Evolutionary conservation across 2,329 filamentous ascomycete genomes (phyloP).

Genomic region (Fusarium hostae): DNA sequence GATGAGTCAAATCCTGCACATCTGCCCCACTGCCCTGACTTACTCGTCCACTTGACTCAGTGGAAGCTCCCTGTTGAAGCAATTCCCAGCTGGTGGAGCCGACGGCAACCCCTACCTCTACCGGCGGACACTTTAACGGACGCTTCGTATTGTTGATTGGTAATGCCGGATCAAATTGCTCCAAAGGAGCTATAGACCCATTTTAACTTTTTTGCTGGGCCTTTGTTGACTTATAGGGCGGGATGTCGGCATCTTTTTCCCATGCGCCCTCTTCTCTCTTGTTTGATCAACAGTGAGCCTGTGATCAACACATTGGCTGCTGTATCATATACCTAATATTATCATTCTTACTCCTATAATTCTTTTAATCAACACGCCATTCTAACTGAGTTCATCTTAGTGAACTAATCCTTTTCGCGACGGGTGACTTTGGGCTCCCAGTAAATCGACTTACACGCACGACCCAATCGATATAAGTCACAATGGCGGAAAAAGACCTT

Average conservation of each 20-base stretch:
- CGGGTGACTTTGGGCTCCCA: slow-evolving; percentile 45
- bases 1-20: slow-evolving; percentile 18
- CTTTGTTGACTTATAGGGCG: slow-evolving; percentile 30
- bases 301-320: slow-evolving; percentile 3
- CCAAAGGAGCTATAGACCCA: slow-evolving; percentile 5
- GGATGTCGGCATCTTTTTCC: slow-evolving; percentile 28
- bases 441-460: slow-evolving; percentile 10
- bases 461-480: background rate
- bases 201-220: slow-evolving; percentile 18
- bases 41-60: background rate
- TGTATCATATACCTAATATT: slow-evolving; percentile 8
- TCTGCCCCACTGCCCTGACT: slow-evolving; percentile 13
- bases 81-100: slow-evolving; percentile 19
- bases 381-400: background rate
- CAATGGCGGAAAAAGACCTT: slow-evolving; percentile 46
- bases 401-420: slow-evolving; percentile 23
- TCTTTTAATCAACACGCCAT: background rate
- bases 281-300: slow-evolving; percentile 3
- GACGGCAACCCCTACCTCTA: background rate
- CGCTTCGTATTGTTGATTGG: slow-evolving; percentile 22
- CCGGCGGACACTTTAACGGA: slow-evolving; percentile 6
- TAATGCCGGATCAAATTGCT: slow-evolving; percentile 7
- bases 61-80: slow-evolving; percentile 7
- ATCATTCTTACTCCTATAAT: background rate
- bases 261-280: slow-evolving; percentile 18